phyloP scores from a whole-genome alignment of 1,284 basidiomycete species.

The Cryptococcus sp. region DNA sequence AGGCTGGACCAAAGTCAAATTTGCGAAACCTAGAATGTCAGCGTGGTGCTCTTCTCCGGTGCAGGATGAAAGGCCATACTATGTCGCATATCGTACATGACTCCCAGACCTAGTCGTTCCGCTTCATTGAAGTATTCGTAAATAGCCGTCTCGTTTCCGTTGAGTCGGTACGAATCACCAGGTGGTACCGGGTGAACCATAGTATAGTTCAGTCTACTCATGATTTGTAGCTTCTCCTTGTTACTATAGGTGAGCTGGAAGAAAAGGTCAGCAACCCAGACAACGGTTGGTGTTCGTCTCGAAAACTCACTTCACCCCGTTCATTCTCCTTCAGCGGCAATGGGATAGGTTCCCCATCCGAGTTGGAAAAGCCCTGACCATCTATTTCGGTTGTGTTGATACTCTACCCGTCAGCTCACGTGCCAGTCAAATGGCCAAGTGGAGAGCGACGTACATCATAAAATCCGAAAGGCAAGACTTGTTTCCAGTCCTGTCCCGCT shows the following conservation, averaged over 20 bases:
- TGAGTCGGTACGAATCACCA: conserved; percentile 3
- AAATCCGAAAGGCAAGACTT: conserved; percentile 16
- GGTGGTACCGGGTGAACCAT: conserved; percentile 18
- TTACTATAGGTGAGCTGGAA: conserved; percentile 4
- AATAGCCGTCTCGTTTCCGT: conserved; percentile 6
- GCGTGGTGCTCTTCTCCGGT: background rate
- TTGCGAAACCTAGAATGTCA: conserved; percentile 7
- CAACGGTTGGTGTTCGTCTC: background rate
- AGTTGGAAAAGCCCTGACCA: background rate
- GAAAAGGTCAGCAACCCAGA: background rate
- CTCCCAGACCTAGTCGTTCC: conserved; percentile 9
- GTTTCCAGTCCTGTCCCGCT: conserved; percentile 5
- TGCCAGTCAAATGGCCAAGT: background rate
- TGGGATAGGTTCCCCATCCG: background rate
- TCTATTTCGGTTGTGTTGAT: conserved; percentile 1
- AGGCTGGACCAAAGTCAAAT: conserved; percentile 4
- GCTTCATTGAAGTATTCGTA: conserved; percentile 11
- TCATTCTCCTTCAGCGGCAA: background rate
- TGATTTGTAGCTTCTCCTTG: conserved; percentile 8
- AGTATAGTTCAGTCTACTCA: conserved; percentile 1
- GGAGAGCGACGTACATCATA: conserved; percentile 15
- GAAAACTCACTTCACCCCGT: background rate
- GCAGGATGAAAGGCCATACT: background rate
- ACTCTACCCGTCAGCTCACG: background rate
- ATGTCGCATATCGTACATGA: conserved; percentile 17